Evolutionary conservation across 352 stramenopile genomes (phyloP).

Genomic region (Phytophthora pistaciae): DNA sequence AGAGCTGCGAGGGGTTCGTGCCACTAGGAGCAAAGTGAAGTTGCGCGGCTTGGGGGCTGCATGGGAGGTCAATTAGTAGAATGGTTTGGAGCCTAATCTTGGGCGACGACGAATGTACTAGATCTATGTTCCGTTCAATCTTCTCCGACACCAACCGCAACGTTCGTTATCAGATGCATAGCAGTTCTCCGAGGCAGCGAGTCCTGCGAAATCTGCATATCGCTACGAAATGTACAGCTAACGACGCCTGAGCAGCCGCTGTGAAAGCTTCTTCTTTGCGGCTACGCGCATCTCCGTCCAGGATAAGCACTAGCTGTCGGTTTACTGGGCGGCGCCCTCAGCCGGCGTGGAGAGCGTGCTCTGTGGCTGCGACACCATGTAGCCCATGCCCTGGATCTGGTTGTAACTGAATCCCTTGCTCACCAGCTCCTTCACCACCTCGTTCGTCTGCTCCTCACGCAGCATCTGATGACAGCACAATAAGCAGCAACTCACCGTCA

Average conservation of each 20-base stretch:
- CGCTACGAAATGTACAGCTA: constrained; percentile 33
- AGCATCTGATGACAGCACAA: constrained; percentile 52
- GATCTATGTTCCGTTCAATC: constrained; percentile 31
- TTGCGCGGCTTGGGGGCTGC: not conserved
- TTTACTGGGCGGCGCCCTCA: constrained; percentile 59
- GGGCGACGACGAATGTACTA: constrained; percentile 20
- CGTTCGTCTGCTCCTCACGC: constrained; percentile 86
- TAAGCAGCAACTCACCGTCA: constrained; percentile 10
- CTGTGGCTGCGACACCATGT: constrained; percentile 72
- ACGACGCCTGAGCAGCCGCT: constrained; percentile 1
- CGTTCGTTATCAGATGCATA: constrained; percentile 21
- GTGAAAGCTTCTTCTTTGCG: constrained; percentile 4
- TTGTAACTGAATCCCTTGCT: constrained; percentile 86
- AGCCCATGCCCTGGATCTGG: constrained; percentile 89
- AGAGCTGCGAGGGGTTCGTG: constrained; percentile 16
- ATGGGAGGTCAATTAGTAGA: constrained; percentile 21
- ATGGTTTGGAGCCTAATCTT: constrained; percentile 15
- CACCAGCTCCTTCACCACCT: constrained; percentile 84
- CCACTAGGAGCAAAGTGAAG: not conserved
- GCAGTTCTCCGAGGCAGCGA: constrained; percentile 8
- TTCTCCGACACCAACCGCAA: constrained; percentile 12
- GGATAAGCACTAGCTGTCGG: constrained; percentile 16
- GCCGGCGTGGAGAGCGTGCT: constrained; percentile 63
- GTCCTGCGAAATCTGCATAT: constrained; percentile 13
- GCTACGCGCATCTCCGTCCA: constrained; percentile 2